A percentile compares a stretch with the other conserved stretches of the same genome.
These are phyloP conservation scores for Tetrahymena malaccensis DNA, from an alignment of 73 alveolate genomes.

Conservation along the genomic window DNA sequence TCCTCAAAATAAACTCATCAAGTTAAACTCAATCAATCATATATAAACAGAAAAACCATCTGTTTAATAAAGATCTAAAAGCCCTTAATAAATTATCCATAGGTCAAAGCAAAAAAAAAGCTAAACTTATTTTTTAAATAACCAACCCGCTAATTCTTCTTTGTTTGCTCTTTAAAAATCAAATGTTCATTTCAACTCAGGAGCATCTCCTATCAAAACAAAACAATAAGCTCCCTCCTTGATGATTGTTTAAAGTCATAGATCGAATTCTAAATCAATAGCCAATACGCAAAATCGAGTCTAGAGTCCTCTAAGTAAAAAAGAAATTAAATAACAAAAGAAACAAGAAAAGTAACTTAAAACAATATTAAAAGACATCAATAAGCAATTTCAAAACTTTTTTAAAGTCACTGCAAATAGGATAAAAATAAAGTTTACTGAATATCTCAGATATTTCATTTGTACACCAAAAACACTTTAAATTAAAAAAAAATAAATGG, in stretches of 20 bases:
- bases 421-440: neutral
- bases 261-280: neutral
- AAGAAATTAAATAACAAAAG: neutral
- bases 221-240: neutral
- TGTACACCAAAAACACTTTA: neutral
- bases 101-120: neutral
- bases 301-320: neutral
- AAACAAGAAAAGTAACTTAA: neutral
- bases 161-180: neutral
- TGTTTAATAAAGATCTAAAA: neutral
- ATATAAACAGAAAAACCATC: neutral
- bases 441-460: neutral
- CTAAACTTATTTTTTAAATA: neutral
- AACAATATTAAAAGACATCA: neutral
- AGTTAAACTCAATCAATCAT: too few relatives aligned
- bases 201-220: neutral
- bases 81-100: neutral
- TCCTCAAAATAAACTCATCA: neutral
- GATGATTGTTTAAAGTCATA: neutral
- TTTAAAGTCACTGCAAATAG: neutral
- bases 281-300: neutral
- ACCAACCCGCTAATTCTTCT: neutral
- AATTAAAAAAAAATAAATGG: constrained; percentile 1
- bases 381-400: neutral
- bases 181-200: neutral